Conservation (phyloP, 164 flowering plant genomes). For the grape (Vitis vinifera) region DNA sequence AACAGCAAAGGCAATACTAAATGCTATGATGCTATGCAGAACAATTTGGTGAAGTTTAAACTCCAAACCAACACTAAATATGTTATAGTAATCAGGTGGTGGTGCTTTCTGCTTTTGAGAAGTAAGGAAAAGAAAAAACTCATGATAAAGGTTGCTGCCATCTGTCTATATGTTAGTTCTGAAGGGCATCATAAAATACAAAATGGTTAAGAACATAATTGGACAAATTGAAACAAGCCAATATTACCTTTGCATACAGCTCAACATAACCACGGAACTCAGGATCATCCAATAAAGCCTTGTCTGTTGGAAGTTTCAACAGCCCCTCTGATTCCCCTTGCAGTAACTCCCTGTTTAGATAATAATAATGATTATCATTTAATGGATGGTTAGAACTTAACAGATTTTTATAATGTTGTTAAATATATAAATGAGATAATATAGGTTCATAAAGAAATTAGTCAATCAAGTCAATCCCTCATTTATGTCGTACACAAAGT, state of each 20-base stretch:
- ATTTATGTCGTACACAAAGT: conserved; percentile 57
- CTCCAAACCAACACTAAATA: too few relatives aligned
- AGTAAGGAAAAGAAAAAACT: too few relatives aligned
- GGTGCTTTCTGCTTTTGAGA: too few relatives aligned
- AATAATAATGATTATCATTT: neutral
- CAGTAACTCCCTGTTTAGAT: conserved; percentile 40
- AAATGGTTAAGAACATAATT: too few relatives aligned
- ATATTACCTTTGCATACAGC: conserved; percentile 44
- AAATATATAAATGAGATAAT: neutral
- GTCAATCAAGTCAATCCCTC: neutral
- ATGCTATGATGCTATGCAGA: too few relatives aligned
- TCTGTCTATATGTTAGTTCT: too few relatives aligned
- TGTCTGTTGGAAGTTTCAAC: conserved; percentile 56
- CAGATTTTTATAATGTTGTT: neutral
- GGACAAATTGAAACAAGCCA: neutral
- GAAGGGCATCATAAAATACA: too few relatives aligned
- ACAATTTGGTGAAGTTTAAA: too few relatives aligned
- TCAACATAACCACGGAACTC: conserved; percentile 48
- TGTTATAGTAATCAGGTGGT: too few relatives aligned
- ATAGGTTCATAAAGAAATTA: neutral
- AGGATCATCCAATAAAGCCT: conserved; percentile 49
- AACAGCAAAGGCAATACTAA: too few relatives aligned
- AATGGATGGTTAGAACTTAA: neutral
- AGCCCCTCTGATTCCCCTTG: conserved; percentile 50
- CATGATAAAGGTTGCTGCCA: too few relatives aligned